Conservation (phyloP, 257 asterid species). For the Jasminum sambac region DNA sequence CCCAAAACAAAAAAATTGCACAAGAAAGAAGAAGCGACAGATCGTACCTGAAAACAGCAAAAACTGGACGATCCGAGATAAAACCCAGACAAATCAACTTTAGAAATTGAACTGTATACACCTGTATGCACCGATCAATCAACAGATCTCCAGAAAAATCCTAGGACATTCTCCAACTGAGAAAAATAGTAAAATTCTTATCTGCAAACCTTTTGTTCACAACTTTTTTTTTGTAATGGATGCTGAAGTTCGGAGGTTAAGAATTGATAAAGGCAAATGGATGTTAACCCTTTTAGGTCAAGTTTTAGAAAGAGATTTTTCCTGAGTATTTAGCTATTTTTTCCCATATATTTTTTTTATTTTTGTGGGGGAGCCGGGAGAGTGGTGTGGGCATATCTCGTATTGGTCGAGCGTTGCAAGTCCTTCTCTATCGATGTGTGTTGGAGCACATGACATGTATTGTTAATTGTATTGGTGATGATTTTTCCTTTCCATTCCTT, state of each 20-base stretch:
- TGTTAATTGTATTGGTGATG: too few species aligned
- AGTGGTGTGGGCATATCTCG: background rate
- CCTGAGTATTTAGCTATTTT: too few species aligned
- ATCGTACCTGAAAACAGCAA: conserved; percentile 37
- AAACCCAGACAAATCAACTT: conserved; percentile 11
- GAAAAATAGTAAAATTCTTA: background rate
- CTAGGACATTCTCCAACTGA: conserved; percentile 11
- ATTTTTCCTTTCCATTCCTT: too few species aligned
- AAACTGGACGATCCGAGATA: conserved; percentile 48
- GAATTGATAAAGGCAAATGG: background rate
- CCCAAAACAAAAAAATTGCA: background rate
- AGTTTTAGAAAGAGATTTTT: background rate
- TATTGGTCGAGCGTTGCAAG: background rate
- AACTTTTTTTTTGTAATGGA: background rate
- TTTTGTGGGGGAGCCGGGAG: background rate
- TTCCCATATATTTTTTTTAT: background rate
- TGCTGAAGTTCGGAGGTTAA: background rate
- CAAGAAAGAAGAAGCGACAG: conserved; percentile 20
- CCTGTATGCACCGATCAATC: conserved; percentile 35
- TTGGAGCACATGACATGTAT: too few species aligned
- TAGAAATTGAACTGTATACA: conserved; percentile 21
- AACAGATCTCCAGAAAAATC: conserved; percentile 34
- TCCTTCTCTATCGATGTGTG: background rate
- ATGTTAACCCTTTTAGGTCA: background rate
- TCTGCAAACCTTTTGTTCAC: background rate